Conservation (phyloP, 1,284 basidiomycete species). For the Pyrrhoderma noxium region DNA sequence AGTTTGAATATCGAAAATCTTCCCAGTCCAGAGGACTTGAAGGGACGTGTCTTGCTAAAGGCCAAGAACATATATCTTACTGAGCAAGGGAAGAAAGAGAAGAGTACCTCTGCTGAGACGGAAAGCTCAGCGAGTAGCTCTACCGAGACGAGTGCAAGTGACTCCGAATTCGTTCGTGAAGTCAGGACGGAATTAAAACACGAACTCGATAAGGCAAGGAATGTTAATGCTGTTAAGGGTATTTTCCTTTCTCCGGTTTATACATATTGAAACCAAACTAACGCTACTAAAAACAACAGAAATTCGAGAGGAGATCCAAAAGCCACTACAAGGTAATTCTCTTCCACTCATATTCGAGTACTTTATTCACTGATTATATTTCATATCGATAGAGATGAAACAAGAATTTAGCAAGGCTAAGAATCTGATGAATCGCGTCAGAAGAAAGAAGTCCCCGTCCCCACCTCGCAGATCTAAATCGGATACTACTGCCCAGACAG, state of each 20-base stretch:
- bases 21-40: slow-evolving; percentile 86
- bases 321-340: slow-evolving; percentile 10
- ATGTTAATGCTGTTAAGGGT: slow-evolving; percentile 20
- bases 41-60: slow-evolving; percentile 81
- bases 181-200: slow-evolving; percentile 21
- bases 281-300: slow-evolving; percentile 11
- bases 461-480: slow-evolving; percentile 17
- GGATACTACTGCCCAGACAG: background rate
- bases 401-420: slow-evolving; percentile 16
- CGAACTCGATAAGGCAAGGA: slow-evolving; percentile 12
- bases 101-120: slow-evolving; percentile 32
- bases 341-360: background rate
- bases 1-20: slow-evolving; percentile 45
- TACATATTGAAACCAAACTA: background rate
- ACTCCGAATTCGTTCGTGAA: slow-evolving; percentile 27
- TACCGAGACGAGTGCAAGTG: slow-evolving; percentile 37
- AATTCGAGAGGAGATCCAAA: slow-evolving; percentile 18
- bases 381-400: slow-evolving; percentile 10
- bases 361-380: background rate
- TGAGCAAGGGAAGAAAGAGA: slow-evolving; percentile 33
- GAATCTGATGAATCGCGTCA: slow-evolving; percentile 26
- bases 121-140: slow-evolving; percentile 34
- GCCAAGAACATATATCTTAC: slow-evolving; percentile 29
- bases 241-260: background rate
- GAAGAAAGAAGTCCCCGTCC: slow-evolving; percentile 17